Percentiles rank a stretch among this genome's conserved stretches.
phyloP scores from a whole-genome alignment of 805 yeast species.

The Kodamaea fukazawae region DNA sequence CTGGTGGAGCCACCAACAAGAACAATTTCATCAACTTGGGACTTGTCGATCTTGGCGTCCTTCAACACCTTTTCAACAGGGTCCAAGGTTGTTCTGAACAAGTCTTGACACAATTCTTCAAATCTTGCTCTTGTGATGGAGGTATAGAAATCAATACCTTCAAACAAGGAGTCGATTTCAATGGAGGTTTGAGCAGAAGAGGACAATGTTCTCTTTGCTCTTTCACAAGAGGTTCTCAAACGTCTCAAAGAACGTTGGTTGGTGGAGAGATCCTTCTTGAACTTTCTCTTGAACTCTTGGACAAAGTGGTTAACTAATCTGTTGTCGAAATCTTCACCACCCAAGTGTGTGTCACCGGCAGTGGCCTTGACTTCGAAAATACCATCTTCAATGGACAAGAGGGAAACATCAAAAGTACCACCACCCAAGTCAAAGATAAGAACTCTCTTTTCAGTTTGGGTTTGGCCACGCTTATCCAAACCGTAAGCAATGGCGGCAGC shows the following conservation, averaged over 20 bases:
- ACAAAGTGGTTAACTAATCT: constrained; percentile 84
- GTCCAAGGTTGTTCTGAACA: constrained; percentile 90
- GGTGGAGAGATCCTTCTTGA: constrained; percentile 74
- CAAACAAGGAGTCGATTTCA: constrained; percentile 92
- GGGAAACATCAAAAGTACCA: constrained; percentile 93
- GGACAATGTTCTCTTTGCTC: constrained; percentile 95
- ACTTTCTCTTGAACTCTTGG: constrained; percentile 93
- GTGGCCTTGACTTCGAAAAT: constrained; percentile 91
- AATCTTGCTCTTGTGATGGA: constrained; percentile 96
- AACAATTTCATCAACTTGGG: constrained; percentile 90
- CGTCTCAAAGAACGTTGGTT: constrained; percentile 88
- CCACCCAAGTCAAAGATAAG: constrained; percentile 96
- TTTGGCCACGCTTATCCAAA: constrained; percentile 42
- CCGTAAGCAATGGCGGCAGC: constrained; percentile 48
- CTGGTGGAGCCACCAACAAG: constrained; percentile 99
- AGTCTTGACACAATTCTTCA: constrained; percentile 90
- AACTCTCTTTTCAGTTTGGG: constrained; percentile 78
- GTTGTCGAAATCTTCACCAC: constrained; percentile 96
- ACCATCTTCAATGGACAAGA: constrained; percentile 85
- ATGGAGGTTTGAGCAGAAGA: constrained; percentile 94
- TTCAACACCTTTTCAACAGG: constrained; percentile 95
- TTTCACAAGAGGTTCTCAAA: constrained; percentile 95
- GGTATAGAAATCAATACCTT: constrained; percentile 94
- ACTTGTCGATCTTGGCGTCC: constrained; percentile 85
- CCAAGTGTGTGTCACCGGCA: constrained; percentile 95